Evolutionary conservation across 768 basidiomycete genomes (phyloP).

Genomic region (Termitomyces sp.): DNA sequence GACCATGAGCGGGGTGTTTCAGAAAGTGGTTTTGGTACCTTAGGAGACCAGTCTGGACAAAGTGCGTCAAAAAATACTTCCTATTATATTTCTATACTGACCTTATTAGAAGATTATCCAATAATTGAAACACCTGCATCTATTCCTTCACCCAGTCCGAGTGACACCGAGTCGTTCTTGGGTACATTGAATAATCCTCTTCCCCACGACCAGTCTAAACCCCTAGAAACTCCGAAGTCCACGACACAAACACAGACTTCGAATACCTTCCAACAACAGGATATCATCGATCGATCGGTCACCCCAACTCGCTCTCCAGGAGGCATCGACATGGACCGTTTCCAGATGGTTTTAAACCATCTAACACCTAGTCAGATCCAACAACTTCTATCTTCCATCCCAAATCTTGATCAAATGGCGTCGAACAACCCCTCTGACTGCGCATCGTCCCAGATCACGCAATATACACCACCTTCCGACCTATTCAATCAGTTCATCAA

Average conservation of each 20-base stretch:
- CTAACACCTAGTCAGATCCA: slow-evolving; percentile 59
- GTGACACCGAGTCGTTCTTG: slow-evolving; percentile 10
- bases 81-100: slow-evolving; percentile 15
- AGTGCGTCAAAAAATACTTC: slow-evolving; percentile 13
- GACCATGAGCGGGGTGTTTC: slow-evolving; percentile 39
- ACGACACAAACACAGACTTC: neutral
- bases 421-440: slow-evolving; percentile 16
- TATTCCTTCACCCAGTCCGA: slow-evolving; percentile 32
- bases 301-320: slow-evolving; percentile 23
- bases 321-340: slow-evolving; percentile 29
- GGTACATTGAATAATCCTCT: slow-evolving; percentile 2
- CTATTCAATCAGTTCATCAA: slow-evolving; percentile 29
- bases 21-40: slow-evolving; percentile 2
- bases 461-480: slow-evolving; percentile 33
- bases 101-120: slow-evolving; percentile 36
- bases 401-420: slow-evolving; percentile 29
- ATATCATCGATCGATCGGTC: slow-evolving; percentile 23
- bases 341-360: slow-evolving; percentile 52
- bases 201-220: neutral
- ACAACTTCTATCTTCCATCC: slow-evolving; percentile 49
- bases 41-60: neutral
- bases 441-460: slow-evolving; percentile 26
- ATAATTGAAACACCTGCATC: slow-evolving; percentile 47
- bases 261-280: neutral
- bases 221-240: neutral